Conservation (phyloP, 1,284 basidiomycete genomes). For the Trichosporon coremiiforme region DNA sequence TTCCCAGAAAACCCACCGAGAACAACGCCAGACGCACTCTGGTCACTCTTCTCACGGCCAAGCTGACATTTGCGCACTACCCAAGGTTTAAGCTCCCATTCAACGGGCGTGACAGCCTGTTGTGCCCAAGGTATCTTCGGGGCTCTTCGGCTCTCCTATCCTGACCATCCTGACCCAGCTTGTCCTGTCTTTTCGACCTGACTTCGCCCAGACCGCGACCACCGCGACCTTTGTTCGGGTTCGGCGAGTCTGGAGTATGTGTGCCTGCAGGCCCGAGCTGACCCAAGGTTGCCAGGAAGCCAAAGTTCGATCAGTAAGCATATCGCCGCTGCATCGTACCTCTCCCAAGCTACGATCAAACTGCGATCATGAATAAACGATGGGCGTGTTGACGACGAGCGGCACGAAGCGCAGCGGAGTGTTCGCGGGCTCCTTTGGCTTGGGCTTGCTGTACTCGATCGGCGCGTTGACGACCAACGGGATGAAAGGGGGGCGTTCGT, state of each 20-base stretch:
- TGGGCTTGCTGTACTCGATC: background rate
- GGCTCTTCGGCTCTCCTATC: too few species aligned
- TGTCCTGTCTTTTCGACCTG: too few species aligned
- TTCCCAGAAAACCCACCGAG: slow-evolving; percentile 13
- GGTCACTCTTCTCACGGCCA: background rate
- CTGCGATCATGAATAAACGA: background rate
- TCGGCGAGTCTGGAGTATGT: background rate
- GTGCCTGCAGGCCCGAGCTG: background rate
- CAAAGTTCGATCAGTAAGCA: background rate
- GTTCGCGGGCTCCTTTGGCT: background rate
- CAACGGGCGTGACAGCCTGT: background rate
- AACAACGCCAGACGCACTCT: background rate
- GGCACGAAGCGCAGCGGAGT: background rate
- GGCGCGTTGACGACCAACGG: background rate
- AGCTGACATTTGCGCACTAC: background rate
- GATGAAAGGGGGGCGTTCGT: background rate
- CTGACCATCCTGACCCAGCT: too few species aligned
- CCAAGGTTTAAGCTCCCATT: slow-evolving; percentile 5
- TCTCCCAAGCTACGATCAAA: background rate
- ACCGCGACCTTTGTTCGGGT: too few species aligned
- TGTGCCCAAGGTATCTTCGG: background rate
- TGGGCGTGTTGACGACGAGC: slow-evolving; percentile 11
- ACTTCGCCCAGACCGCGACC: too few species aligned
- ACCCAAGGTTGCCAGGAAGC: too few species aligned
- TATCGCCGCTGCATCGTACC: background rate